Percentiles rank a stretch among this genome's conserved stretches.
Conservation (phyloP, 2,329 filamentous ascomycete species). For the Celoporthe dispersa region DNA sequence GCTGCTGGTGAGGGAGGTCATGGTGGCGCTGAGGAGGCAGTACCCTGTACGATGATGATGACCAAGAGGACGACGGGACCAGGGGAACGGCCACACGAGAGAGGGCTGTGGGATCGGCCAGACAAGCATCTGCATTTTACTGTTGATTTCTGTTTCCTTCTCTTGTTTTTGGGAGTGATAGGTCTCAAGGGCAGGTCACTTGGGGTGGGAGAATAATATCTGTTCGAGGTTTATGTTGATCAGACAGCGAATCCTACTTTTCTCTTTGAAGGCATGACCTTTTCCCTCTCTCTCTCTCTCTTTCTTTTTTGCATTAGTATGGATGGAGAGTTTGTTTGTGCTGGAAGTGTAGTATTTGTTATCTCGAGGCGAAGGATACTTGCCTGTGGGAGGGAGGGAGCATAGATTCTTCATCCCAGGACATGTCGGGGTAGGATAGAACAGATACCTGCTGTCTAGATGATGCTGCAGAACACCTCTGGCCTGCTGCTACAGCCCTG, state of each 20-base stretch:
- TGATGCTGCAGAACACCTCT: too few species aligned
- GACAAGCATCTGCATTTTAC: constrained; percentile 28
- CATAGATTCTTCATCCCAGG: too few species aligned
- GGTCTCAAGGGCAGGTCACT: constrained; percentile 28
- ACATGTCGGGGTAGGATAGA: too few species aligned
- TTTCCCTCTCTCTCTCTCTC: too few species aligned
- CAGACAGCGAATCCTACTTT: constrained; percentile 28
- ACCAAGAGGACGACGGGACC: neutral
- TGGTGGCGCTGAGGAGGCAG: neutral
- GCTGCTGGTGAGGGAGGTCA: neutral
- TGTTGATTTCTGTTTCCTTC: neutral
- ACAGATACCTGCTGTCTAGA: too few species aligned
- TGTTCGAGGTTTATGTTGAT: constrained; percentile 16
- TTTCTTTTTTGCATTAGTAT: too few species aligned
- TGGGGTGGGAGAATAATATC: constrained; percentile 24
- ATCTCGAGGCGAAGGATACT: too few species aligned
- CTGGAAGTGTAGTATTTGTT: too few species aligned
- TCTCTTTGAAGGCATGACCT: constrained; percentile 1
- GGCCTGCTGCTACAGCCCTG: too few species aligned
- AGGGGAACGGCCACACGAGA: neutral
- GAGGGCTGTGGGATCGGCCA: neutral
- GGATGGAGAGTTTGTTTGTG: too few species aligned
- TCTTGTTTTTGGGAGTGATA: constrained; percentile 4
- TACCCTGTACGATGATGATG: neutral
- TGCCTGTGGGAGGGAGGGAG: too few species aligned